Evolutionary conservation across 768 basidiomycete species (phyloP).

Genomic region (Ramaria rubella): DNA sequence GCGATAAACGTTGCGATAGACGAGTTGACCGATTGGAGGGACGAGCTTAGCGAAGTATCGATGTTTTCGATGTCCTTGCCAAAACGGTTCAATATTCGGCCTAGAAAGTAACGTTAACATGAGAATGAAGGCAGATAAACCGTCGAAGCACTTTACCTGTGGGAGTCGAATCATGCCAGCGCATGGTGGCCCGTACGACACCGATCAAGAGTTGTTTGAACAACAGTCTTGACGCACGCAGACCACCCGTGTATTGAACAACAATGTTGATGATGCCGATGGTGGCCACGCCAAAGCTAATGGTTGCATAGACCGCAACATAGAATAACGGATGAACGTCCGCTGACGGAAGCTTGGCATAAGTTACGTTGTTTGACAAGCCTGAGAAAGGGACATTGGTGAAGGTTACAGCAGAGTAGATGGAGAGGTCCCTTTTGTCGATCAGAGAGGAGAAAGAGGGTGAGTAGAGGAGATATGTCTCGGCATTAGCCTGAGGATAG

Average conservation of each 20-base stretch:
- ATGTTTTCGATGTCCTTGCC: conserved; percentile 86
- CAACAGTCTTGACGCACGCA: conserved; percentile 32
- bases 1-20: conserved; percentile 74
- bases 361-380: conserved; percentile 2
- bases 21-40: conserved; percentile 69
- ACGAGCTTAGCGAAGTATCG: conserved; percentile 61
- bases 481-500: background rate
- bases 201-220: conserved; percentile 52
- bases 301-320: conserved; percentile 56
- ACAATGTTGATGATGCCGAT: conserved; percentile 41
- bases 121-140: conserved; percentile 1
- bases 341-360: conserved; percentile 27
- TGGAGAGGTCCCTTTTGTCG: background rate
- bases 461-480: background rate
- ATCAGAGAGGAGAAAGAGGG: background rate
- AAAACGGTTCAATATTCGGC: conserved; percentile 83
- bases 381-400: no score
- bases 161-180: conserved; percentile 80
- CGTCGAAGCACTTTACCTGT: conserved; percentile 39
- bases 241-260: conserved; percentile 57
- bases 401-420: background rate
- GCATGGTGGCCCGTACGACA: conserved; percentile 77
- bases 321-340: conserved; percentile 66
- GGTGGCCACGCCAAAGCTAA: conserved; percentile 46
- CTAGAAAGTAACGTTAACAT: no score